These are phyloP conservation scores for Blastobotrys apis DNA, from an alignment of 1,139 yeast species.

Conservation along the genomic window DNA sequence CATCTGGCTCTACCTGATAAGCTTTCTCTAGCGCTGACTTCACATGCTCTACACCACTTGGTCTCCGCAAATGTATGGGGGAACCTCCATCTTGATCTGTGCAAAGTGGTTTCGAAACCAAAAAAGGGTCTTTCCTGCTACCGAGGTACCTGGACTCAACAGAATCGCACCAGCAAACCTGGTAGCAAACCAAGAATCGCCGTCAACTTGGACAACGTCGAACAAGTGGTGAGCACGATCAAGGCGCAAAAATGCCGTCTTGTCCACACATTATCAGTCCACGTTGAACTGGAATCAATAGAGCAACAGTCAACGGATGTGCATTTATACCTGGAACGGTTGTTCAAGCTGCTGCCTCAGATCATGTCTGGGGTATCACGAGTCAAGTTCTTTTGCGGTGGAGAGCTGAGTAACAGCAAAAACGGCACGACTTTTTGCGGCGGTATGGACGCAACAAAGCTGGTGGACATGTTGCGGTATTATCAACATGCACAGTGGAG, in stretches of 20 bases:
- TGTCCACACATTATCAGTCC: conserved; percentile 4
- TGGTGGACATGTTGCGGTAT: background rate
- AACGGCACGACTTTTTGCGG: conserved; percentile 7
- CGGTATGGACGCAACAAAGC: conserved; percentile 1
- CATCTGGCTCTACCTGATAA: conserved; percentile 2
- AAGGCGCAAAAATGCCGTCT: background rate
- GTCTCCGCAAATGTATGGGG: conserved; percentile 3
- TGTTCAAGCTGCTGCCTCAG: conserved; percentile 2
- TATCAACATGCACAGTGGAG: conserved; percentile 3
- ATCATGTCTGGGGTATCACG: conserved; percentile 1
- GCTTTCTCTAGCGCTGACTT: background rate
- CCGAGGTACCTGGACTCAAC: conserved; percentile 3
- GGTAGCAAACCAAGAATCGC: conserved; percentile 1
- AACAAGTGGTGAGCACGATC: background rate
- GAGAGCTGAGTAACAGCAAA: conserved; percentile 5
- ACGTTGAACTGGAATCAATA: conserved; percentile 6
- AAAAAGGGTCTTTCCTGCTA: conserved; percentile 3
- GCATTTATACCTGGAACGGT: background rate
- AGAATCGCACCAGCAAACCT: background rate
- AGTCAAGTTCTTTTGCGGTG: conserved; percentile 10
- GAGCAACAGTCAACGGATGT: background rate
- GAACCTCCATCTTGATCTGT: conserved; percentile 8
- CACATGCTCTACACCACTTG: background rate
- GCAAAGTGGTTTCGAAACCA: conserved; percentile 6
- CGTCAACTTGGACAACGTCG: background rate